phyloP scores from a whole-genome alignment of 352 stramenopile genomes.

The Phytophthora europaea region DNA sequence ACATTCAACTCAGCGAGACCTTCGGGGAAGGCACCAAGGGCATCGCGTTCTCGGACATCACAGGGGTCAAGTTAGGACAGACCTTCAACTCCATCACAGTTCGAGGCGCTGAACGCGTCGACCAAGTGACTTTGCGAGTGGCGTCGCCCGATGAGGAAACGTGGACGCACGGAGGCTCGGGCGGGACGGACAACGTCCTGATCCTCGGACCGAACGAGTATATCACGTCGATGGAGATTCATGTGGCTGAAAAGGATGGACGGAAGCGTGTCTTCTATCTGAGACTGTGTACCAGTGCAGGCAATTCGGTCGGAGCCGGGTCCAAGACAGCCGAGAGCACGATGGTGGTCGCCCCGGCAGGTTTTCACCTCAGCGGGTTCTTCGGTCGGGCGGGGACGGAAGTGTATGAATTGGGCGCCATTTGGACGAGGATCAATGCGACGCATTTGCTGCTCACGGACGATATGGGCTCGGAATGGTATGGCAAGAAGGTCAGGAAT shows the following conservation, averaged over 20 bases:
- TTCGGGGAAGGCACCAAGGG: slow-evolving; percentile 30
- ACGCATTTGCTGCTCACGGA: slow-evolving; percentile 28
- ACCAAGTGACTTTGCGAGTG: slow-evolving; percentile 32
- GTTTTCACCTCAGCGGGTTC: slow-evolving; percentile 30
- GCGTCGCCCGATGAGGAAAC: slow-evolving; percentile 17
- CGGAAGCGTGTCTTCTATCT: slow-evolving; percentile 27
- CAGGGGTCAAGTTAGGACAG: slow-evolving; percentile 25
- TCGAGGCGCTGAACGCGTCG: slow-evolving; percentile 27
- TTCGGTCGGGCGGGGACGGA: slow-evolving; percentile 24
- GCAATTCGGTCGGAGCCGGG: slow-evolving; percentile 23
- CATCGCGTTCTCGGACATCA: slow-evolving; percentile 34
- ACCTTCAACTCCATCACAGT: slow-evolving; percentile 32
- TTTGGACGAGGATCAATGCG: slow-evolving; percentile 31
- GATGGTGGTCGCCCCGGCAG: slow-evolving; percentile 18
- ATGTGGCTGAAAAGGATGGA: slow-evolving; percentile 22
- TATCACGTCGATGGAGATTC: slow-evolving; percentile 31
- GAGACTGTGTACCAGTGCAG: slow-evolving; percentile 19
- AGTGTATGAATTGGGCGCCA: slow-evolving; percentile 25
- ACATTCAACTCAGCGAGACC: slow-evolving; percentile 28
- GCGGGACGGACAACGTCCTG: slow-evolving; percentile 29
- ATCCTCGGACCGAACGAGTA: slow-evolving; percentile 17
- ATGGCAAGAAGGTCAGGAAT: slow-evolving; percentile 34
- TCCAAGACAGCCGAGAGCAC: slow-evolving; percentile 20
- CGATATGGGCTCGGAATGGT: slow-evolving; percentile 34
- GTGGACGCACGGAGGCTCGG: slow-evolving; percentile 29